Conservation (phyloP, 306 rosid genomes). For the Cercis canadensis region DNA sequence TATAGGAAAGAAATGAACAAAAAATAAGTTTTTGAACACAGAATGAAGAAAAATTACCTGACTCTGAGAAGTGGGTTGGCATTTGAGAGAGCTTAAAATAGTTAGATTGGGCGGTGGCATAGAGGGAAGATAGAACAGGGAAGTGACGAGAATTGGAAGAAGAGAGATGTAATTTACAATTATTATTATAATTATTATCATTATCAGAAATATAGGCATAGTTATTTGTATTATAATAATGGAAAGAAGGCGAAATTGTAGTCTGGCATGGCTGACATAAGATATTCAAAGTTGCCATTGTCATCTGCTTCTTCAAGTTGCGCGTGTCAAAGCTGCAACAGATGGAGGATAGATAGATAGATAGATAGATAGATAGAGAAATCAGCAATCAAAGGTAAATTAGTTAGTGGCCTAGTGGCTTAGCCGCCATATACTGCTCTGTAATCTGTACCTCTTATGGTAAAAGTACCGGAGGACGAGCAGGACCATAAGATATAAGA, state of each 20-base stretch:
- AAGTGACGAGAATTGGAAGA: slow-evolving; percentile 40
- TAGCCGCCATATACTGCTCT: too few species aligned
- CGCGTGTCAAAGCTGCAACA: slow-evolving; percentile 1
- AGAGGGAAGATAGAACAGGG: slow-evolving; percentile 41
- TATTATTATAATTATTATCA: not conserved
- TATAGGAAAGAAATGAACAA: not conserved
- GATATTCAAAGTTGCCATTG: slow-evolving; percentile 65
- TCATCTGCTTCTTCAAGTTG: not conserved
- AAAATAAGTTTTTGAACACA: not conserved
- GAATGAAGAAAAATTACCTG: slow-evolving; percentile 49
- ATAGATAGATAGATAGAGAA: not conserved
- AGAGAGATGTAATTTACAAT: slow-evolving; percentile 38
- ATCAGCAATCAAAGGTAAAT: slow-evolving; percentile 7
- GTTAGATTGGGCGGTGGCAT: slow-evolving; percentile 26
- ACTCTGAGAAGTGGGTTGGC: slow-evolving; percentile 50
- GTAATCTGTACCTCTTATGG: not conserved
- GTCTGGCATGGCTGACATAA: slow-evolving; percentile 63
- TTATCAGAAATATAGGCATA: not conserved
- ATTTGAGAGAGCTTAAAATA: slow-evolving; percentile 44
- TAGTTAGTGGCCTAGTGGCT: not conserved
- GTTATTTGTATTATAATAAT: slow-evolving; percentile 25
- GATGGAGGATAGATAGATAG: too few species aligned
- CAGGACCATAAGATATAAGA: too few species aligned
- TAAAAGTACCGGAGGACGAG: too few species aligned
- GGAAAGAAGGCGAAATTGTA: slow-evolving; percentile 40